These are phyloP conservation scores for Candida manassasensis DNA, from an alignment of 805 yeast species.

Conservation along the genomic window DNA sequence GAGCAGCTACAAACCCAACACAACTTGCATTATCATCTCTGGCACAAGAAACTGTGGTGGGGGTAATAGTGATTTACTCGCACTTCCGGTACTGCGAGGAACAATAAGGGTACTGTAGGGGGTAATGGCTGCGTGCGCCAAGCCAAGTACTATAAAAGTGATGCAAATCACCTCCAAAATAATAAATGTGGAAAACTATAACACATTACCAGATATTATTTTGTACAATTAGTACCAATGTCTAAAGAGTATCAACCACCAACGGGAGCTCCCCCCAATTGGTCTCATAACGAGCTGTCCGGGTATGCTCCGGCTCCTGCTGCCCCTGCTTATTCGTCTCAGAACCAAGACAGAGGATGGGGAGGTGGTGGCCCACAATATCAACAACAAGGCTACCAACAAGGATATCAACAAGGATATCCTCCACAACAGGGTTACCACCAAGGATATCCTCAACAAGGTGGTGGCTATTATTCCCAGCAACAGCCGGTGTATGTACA, in stretches of 20 bases:
- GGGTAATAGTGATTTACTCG: too few species aligned
- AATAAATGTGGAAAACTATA: too few species aligned
- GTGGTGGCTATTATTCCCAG: constrained; percentile 33
- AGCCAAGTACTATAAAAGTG: too few species aligned
- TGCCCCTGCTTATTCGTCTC: constrained; percentile 15
- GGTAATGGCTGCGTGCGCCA: too few species aligned
- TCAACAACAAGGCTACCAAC: constrained; percentile 15
- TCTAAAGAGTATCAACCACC: constrained; percentile 17
- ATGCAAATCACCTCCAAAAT: too few species aligned
- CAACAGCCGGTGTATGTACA: constrained; percentile 37
- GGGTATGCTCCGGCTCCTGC: constrained; percentile 20
- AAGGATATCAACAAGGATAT: constrained; percentile 18
- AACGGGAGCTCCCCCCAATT: constrained; percentile 28
- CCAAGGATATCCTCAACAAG: constrained; percentile 22
- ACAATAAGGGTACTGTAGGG: too few species aligned
- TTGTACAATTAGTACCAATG: too few species aligned
- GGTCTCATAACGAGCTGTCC: constrained; percentile 12
- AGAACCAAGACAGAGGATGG: constrained; percentile 20
- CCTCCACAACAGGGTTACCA: constrained; percentile 14
- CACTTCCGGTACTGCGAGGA: too few species aligned
- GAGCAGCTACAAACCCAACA: too few species aligned
- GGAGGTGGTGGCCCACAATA: constrained; percentile 13
- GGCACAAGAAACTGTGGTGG: too few species aligned
- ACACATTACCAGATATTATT: too few species aligned
- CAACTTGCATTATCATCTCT: too few species aligned